Percentiles rank a stretch among this genome's conserved stretches.
Conservation (phyloP, 176 grass and related monocot genomes). For the Panicum miliaceum region DNA sequence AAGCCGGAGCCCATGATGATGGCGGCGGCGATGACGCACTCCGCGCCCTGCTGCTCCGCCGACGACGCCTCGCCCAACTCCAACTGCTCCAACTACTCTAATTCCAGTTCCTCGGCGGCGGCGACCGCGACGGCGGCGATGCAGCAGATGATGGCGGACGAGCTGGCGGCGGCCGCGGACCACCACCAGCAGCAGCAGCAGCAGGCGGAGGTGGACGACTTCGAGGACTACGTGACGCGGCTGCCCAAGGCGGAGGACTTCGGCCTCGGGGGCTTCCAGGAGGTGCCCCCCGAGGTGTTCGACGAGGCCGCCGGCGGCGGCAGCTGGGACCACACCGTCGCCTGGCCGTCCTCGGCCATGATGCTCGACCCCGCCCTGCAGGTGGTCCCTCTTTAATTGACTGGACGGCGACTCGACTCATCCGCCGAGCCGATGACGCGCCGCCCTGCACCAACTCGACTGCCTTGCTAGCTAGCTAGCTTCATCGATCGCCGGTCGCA, state of each 20-base stretch:
- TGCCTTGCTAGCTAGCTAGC: neutral
- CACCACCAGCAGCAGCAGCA: neutral
- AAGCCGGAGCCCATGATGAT: neutral
- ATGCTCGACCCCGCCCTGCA: neutral
- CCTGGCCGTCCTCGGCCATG: neutral
- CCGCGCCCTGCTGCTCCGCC: slow-evolving; percentile 39
- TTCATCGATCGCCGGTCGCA: neutral
- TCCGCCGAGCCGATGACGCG: neutral
- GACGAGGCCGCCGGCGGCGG: slow-evolving; percentile 46
- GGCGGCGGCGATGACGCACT: neutral
- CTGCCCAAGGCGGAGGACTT: slow-evolving; percentile 93
- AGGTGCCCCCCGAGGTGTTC: slow-evolving; percentile 71
- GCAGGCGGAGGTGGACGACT: slow-evolving; percentile 40
- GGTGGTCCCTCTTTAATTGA: neutral
- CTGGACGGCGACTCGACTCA: too few species aligned
- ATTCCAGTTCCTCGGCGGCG: neutral
- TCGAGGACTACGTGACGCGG: slow-evolving; percentile 68
- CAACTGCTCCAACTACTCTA: slow-evolving; percentile 8
- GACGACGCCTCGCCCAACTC: slow-evolving; percentile 14
- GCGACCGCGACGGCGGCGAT: neutral
- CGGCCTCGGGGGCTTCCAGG: slow-evolving; percentile 73
- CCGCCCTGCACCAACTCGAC: neutral
- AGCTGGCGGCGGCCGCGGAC: neutral
- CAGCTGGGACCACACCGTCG: slow-evolving; percentile 43
- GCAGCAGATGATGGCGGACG: neutral